Base-by-base conservation (phyloP, 2,329 filamentous ascomycete species). In the Colletotrichum godetiae region DNA sequence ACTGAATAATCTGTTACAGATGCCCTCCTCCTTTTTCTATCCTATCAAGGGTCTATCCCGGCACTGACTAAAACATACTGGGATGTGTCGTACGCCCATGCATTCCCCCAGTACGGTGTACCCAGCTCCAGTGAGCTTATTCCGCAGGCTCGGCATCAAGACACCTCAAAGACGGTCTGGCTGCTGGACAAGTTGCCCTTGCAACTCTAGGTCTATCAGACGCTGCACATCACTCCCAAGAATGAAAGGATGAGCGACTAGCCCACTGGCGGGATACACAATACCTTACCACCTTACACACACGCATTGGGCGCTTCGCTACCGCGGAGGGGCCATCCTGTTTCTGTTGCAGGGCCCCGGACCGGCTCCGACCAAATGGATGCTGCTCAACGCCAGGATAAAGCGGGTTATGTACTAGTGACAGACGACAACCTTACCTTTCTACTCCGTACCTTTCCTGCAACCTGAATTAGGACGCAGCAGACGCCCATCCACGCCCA, bases 201-300 rank as follows among this genome's bases (percentile, higher is more conserved):
- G 49, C 22, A 56, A 22, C n/a, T n/a, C 10, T 22, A 6, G 7
- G 49, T n/a, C n/a, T 29, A 46, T 22, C 31, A 27, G 22, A 15
- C 27, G 31, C 37, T 68, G 46, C 49, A 57, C 27, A 35, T 56
- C 35, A 49, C 67, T 24, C 67, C n/a, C 27, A 64, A 27, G 22
- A 65, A 66, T 52, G 29, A 57, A 37, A 22, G 42, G 5, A 33
- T 10, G 59, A 6, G 19, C 61, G 46, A 27, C 42, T 12, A 35
- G 60, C 46, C 60, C 22, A 49, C 42, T 27, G 31, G 19, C 42
- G 19, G 22, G 35, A 15, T 15, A 56, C 11, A 29, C 33, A 33
- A 42, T 42, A 42, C 37, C 37, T 42, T 42, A 15, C 37, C 37
- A 42, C 19, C 37, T 42, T 49, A 49, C 42, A 56, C 42, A 56